Conservation (phyloP, 1,284 basidiomycete genomes). For the Termitomyces sp. region DNA sequence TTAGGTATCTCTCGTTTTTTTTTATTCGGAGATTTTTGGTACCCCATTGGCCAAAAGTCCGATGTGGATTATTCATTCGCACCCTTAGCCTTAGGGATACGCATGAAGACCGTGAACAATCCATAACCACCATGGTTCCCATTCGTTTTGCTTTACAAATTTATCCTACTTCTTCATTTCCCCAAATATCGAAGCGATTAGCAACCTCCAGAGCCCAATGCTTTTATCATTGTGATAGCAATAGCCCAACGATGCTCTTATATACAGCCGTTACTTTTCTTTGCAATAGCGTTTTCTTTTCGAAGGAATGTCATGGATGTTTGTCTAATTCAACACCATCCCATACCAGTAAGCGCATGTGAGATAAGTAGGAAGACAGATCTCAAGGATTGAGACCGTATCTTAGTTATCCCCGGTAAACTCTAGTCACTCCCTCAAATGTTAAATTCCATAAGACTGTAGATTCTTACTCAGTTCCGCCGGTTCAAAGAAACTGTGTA, state of each 20-base stretch:
- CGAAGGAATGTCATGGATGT: background rate
- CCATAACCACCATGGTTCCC: background rate
- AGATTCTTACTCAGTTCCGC: background rate
- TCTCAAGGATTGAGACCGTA: background rate
- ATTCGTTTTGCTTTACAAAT: background rate
- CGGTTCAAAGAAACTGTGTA: background rate
- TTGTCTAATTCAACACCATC: background rate
- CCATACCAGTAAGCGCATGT: background rate
- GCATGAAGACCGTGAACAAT: background rate
- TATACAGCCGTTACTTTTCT: background rate
- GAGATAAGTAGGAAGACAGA: background rate
- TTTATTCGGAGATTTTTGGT: no score
- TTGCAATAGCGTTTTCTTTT: background rate
- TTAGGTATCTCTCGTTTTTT: background rate
- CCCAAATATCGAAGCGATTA: no score
- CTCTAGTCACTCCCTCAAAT: no score
- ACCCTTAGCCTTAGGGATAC: no score
- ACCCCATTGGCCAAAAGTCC: no score
- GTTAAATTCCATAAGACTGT: background rate
- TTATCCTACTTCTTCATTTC: background rate
- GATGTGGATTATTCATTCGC: no score
- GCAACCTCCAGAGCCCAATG: no score
- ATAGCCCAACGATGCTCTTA: background rate
- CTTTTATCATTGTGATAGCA: background rate
- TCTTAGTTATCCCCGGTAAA: background rate